A percentile compares a stretch with the other conserved stretches of the same genome.
Conservation (phyloP, 2,329 filamentous ascomycete genomes). For the Colletotrichum horii region DNA sequence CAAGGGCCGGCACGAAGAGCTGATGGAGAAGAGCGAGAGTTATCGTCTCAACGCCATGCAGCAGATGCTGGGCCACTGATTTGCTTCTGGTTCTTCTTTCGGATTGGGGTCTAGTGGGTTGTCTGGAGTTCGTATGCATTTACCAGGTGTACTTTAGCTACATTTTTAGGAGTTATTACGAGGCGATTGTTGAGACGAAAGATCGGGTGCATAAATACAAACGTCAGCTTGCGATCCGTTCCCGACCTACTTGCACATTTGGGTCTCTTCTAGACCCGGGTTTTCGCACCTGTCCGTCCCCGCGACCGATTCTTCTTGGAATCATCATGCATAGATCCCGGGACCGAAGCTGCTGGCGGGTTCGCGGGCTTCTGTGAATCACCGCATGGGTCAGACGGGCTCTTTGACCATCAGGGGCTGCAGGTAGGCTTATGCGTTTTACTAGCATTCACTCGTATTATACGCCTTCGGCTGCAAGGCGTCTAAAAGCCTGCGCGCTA, state of each 20-base stretch:
- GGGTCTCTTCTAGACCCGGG: not conserved
- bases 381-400: not conserved
- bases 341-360: not conserved
- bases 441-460: not conserved
- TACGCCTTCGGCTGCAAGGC: not conserved
- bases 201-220: not conserved
- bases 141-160: not conserved
- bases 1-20: constrained; percentile 56
- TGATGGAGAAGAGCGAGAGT: constrained; percentile 56
- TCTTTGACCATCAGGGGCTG: constrained; percentile 14
- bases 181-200: not conserved
- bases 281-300: not conserved
- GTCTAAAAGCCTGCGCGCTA: not conserved
- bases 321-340: not conserved
- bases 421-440: not conserved
- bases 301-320: not conserved
- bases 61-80: constrained; percentile 45
- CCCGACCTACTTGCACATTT: not conserved
- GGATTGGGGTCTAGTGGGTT: not conserved
- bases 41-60: constrained; percentile 58
- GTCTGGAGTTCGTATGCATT: not conserved
- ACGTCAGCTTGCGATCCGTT: not conserved
- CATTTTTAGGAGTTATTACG: not conserved
- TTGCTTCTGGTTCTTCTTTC: not conserved
- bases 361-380: not conserved